phyloP scores from a whole-genome alignment of 495 filamentous ascomycete species.

The Hypoxylon trugodes region DNA sequence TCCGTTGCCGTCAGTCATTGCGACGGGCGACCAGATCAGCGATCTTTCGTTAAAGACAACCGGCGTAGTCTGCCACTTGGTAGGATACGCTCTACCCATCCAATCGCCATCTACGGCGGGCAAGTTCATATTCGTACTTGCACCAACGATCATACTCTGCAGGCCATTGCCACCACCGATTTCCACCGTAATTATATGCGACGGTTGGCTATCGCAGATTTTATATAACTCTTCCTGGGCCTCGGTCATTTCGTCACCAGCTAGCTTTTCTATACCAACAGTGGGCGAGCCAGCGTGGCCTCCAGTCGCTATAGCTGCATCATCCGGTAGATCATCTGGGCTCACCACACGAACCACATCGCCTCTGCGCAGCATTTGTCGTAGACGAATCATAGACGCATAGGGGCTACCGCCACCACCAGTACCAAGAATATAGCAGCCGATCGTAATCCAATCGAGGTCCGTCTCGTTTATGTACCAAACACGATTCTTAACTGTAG shows the following conservation, averaged over 20 bases:
- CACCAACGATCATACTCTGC: constrained; percentile 61
- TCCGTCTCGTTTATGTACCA: constrained; percentile 66
- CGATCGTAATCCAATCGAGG: constrained; percentile 64
- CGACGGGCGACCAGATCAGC: constrained; percentile 54
- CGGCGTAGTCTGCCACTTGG: constrained; percentile 64
- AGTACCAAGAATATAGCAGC: constrained; percentile 69
- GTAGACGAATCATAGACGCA: constrained; percentile 52
- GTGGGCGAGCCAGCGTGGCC: constrained; percentile 59
- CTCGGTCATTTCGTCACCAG: constrained; percentile 59
- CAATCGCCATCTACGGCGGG: constrained; percentile 64
- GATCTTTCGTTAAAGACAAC: constrained; percentile 60
- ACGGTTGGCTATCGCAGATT: constrained; percentile 37
- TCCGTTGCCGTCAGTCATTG: constrained; percentile 61
- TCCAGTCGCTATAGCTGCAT: constrained; percentile 55
- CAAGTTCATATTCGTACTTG: constrained; percentile 56
- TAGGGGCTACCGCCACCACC: constrained; percentile 66
- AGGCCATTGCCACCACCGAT: constrained; percentile 66
- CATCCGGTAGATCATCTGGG: constrained; percentile 52
- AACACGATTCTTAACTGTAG: constrained; percentile 57
- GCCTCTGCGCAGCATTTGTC: constrained; percentile 56
- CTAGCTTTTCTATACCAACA: constrained; percentile 62
- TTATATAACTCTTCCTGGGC: constrained; percentile 58
- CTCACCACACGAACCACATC: constrained; percentile 57
- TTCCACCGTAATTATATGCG: constrained; percentile 59
- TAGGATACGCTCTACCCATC: constrained; percentile 67